These are phyloP conservation scores for Euphorbia peplus DNA, from an alignment of 345 rosid species.

Conservation along the genomic window DNA sequence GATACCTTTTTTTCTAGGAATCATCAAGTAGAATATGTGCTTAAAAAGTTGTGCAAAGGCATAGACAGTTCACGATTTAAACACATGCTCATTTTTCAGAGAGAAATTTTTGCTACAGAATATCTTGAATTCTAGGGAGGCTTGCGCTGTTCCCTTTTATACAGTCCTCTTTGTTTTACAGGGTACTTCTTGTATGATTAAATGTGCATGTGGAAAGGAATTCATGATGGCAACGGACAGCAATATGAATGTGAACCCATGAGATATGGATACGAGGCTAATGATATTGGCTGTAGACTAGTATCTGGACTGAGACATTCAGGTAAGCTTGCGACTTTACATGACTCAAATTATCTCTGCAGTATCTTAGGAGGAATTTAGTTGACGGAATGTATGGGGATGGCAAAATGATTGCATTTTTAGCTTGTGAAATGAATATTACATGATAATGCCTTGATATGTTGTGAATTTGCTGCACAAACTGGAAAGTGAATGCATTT, in stretches of 20 bases:
- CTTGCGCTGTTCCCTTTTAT: slow-evolving; percentile 3
- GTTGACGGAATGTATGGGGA: not conserved
- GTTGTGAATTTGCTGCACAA: too few relatives aligned
- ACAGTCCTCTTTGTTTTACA: slow-evolving; percentile 26
- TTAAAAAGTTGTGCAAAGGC: not conserved
- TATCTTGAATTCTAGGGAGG: not conserved
- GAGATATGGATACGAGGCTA: not conserved
- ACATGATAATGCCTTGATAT: slow-evolving; percentile 2
- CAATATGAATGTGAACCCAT: not conserved
- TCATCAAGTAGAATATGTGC: slow-evolving; percentile 3
- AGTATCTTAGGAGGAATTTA: not conserved
- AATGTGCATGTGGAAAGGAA: slow-evolving; percentile 56
- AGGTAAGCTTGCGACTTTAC: slow-evolving; percentile 10
- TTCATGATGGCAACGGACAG: slow-evolving; percentile 37
- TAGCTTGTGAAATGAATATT: slow-evolving; percentile 4
- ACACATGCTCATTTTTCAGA: not conserved
- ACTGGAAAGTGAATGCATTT: not conserved
- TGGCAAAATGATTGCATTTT: not conserved
- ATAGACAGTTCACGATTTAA: not conserved
- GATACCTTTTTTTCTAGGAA: not conserved
- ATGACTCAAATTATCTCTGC: not conserved
- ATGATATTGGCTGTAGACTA: not conserved
- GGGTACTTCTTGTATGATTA: slow-evolving; percentile 53
- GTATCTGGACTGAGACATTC: not conserved
- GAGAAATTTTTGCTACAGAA: not conserved